These are phyloP conservation scores for Chiua virens DNA, from an alignment of 768 basidiomycete genomes.

Conservation along the genomic window DNA sequence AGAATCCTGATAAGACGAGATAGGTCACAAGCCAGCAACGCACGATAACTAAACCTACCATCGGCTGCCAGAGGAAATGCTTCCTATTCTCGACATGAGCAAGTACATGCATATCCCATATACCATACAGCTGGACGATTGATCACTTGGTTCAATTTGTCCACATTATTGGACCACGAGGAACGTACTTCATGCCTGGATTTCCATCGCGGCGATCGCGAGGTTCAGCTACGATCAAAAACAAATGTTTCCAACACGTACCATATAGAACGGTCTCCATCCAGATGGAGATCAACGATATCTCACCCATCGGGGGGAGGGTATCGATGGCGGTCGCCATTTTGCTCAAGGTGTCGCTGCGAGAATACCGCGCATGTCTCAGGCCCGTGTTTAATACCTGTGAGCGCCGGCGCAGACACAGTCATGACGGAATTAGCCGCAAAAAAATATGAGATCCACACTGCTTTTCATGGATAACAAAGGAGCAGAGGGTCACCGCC, in stretches of 20 bases:
- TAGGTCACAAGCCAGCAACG: not conserved
- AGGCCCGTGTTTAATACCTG: not conserved
- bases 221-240: not conserved
- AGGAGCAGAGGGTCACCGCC: not conserved
- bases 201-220: too few species aligned
- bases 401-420: not conserved
- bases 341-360: not conserved
- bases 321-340: not conserved
- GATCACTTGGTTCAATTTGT: not conserved
- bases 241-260: not conserved
- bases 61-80: not conserved
- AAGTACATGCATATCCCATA: slow-evolving; percentile 15
- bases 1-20: slow-evolving; percentile 8
- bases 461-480: not conserved
- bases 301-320: slow-evolving; percentile 11
- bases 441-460: not conserved
- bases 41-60: not conserved
- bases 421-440: not conserved
- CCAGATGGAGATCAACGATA: slow-evolving; percentile 17
- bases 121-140: slow-evolving; percentile 9
- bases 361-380: not conserved
- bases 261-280: slow-evolving; percentile 19
- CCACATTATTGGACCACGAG: not conserved
- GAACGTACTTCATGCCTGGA: slow-evolving; percentile 10
- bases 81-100: slow-evolving; percentile 2